Percentiles rank a stretch among this genome's conserved stretches.
These are phyloP conservation scores for Didymosphaeria variabile DNA, from an alignment of 2,329 filamentous ascomycete species.

Conservation along the genomic window DNA sequence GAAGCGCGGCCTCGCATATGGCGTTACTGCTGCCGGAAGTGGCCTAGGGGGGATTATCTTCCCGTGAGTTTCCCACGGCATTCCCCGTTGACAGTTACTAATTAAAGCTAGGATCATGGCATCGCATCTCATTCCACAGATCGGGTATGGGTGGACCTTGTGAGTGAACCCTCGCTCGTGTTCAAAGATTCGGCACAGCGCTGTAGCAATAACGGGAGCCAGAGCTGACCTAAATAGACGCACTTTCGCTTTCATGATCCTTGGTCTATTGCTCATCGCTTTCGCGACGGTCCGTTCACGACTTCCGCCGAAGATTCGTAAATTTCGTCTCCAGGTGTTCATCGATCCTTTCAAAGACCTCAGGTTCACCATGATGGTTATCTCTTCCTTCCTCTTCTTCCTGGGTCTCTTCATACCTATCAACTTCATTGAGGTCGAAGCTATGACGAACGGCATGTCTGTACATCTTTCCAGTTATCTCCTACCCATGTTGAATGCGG, in stretches of 20 bases:
- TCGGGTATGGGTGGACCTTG: slow-evolving; percentile 68
- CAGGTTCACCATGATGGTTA: slow-evolving; percentile 54
- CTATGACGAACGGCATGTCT: slow-evolving; percentile 59
- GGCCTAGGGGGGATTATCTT: slow-evolving; percentile 66
- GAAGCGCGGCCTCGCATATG: slow-evolving; percentile 58
- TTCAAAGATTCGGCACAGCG: not conserved
- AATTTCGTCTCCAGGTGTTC: slow-evolving; percentile 41
- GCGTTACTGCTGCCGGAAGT: slow-evolving; percentile 60
- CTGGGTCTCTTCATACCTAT: slow-evolving; percentile 68
- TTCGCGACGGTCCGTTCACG: slow-evolving; percentile 62
- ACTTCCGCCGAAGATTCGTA: slow-evolving; percentile 52
- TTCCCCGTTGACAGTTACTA: too few relatives aligned
- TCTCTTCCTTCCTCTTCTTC: slow-evolving; percentile 66
- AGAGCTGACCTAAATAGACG: slow-evolving; percentile 42
- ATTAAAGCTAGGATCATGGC: slow-evolving; percentile 60
- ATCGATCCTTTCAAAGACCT: slow-evolving; percentile 50
- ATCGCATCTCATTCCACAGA: slow-evolving; percentile 59
- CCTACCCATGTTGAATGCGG: slow-evolving; percentile 60
- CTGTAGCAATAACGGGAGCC: not conserved
- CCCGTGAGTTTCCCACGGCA: slow-evolving; percentile 43
- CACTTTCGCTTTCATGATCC: slow-evolving; percentile 66
- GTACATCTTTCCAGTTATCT: slow-evolving; percentile 60
- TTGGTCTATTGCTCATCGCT: slow-evolving; percentile 65
- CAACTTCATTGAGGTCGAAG: slow-evolving; percentile 59
- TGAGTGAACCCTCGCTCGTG: not conserved